Base-by-base conservation (phyloP, 371 early-diverging fungal genomes). In the Mucor plumbeus region DNA sequence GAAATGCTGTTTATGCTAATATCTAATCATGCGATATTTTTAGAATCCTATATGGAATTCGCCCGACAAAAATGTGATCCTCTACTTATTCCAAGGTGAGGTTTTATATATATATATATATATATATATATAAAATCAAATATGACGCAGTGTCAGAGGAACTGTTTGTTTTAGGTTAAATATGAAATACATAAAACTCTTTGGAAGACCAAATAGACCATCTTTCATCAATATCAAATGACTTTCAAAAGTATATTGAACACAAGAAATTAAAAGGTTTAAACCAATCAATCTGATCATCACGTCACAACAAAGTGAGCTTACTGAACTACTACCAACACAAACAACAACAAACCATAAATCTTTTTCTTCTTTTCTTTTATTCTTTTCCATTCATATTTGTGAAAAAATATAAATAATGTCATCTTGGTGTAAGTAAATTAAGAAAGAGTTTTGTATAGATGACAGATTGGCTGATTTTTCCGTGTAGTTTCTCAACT, bases 401-500 rank as follows among this genome's bases (percentile, higher is more conserved):
- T 21, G 11, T 50, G 11, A 11, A 4, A 9, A 21, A 50, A 13
- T 56, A 6, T n/a, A 39, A 41, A 65, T 40, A 60, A 72, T 72
- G 72, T 68, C 72, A 31, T 72, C 72, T 58, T 72, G 72, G 72
- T 72, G 72, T 72, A 69, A 64, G 62, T 34, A 38, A 47, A 41
- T n/a, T 26, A 9, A 6, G 8, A 39, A 33, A 36, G 35, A 38
- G 1, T 38, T 5, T 21, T 17, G 1, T 34, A 0, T 35, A 5
- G 7, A 55, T 4, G 34, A 34, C 15, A 34, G n/a, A 15, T 13
- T 34, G 4, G 35, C 5, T 11, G 0, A 21, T 17, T 10, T 15
- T 1, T 40, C 7, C 34, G 13, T 15, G 10, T 65, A 83, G 83
- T 83, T 63, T 83, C 83, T 50, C 83, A 83, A 65, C 54, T 83